Evolutionary conservation across 139 green algal genomes (phyloP).

Genomic region (Coccomyxa sp.): DNA sequence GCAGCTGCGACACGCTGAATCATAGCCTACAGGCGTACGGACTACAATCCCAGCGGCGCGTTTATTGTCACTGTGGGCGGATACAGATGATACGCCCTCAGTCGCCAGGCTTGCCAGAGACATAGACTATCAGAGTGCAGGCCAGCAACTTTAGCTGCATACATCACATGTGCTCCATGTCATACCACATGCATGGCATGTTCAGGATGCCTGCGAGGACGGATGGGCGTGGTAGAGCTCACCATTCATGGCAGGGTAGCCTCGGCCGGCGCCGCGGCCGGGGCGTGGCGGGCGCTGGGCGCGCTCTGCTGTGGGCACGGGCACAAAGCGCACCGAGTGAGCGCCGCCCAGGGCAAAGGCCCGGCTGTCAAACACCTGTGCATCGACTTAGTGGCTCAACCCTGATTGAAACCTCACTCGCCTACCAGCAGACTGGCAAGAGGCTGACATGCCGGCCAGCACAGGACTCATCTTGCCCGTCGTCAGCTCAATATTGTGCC

Average conservation of each 20-base stretch:
- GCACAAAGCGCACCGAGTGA: slow-evolving; percentile 19
- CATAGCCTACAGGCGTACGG: no score
- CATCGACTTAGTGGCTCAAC: no score
- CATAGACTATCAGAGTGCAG: neutral
- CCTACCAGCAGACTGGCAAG: no score
- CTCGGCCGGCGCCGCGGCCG: neutral
- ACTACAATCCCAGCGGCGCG: no score
- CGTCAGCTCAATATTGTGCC: neutral
- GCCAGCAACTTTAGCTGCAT: no score
- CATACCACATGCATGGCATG: neutral
- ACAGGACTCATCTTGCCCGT: no score
- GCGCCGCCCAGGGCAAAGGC: slow-evolving; percentile 62
- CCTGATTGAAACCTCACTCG: no score
- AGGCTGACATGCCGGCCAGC: no score
- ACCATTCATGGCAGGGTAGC: no score
- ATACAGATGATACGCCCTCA: neutral
- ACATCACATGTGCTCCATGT: neutral
- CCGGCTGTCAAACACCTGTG: slow-evolving; percentile 60
- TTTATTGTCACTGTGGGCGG: no score
- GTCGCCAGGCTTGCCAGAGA: neutral
- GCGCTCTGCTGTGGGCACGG: slow-evolving; percentile 3
- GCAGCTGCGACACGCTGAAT: neutral
- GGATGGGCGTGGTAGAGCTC: neutral
- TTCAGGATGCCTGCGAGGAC: no score
- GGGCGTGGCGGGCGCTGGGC: neutral